Conservation (phyloP, 1,284 basidiomycete genomes). For the Puccinia polysora region DNA sequence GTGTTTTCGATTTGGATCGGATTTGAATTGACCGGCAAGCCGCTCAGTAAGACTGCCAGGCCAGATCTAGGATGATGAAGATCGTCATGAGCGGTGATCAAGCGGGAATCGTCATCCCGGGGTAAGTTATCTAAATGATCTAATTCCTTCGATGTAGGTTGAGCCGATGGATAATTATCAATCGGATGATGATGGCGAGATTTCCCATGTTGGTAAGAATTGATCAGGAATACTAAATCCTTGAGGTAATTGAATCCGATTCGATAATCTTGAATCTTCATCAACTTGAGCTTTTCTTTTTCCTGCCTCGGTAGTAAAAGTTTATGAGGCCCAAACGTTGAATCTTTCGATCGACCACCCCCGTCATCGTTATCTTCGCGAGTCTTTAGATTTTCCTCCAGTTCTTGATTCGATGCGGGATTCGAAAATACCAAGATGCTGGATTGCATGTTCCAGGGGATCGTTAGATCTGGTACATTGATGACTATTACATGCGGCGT, state of each 20-base stretch:
- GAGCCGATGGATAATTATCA: too few relatives aligned
- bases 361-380: background rate
- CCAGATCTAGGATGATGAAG: background rate
- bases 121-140: too few relatives aligned
- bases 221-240: too few relatives aligned
- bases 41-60: background rate
- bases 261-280: too few relatives aligned
- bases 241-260: too few relatives aligned
- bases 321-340: background rate
- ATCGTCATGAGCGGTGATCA: background rate
- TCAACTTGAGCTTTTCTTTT: too few relatives aligned
- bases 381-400: background rate
- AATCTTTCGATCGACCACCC: background rate
- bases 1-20: slow-evolving; percentile 18
- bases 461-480: background rate
- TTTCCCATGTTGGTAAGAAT: too few relatives aligned
- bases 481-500: background rate
- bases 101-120: background rate
- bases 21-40: background rate
- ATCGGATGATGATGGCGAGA: too few relatives aligned
- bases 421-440: background rate
- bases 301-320: too few relatives aligned
- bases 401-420: background rate
- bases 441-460: background rate
- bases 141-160: too few relatives aligned